Base-by-base conservation (phyloP, 345 rosid genomes). In the Eucalyptus decipiens region DNA sequence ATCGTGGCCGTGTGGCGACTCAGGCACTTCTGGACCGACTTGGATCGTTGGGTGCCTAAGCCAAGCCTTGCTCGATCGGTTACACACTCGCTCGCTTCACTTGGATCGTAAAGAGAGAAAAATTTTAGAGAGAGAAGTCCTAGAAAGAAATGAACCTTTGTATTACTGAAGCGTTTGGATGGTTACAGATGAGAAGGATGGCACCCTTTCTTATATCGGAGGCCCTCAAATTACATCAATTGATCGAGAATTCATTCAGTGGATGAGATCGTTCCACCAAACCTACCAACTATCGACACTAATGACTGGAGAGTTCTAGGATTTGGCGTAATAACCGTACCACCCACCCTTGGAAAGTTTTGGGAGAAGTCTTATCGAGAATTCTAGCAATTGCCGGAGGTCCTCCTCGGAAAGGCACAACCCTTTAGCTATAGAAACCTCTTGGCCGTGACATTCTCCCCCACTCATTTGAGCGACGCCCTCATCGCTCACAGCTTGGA, bases 1-100 rank as follows among this genome's bases (percentile, higher is more conserved):
- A 50, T 50, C 2, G 1, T 17, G 54, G 17, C 2, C 4, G 8
- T 51, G 8, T 1, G 21, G 4, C 0, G 1, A 51, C 8, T 51
- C 21, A 51, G 1, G 8, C 21, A 51, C 54, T 51, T 17, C 0
- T 17, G 0, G 8, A 16, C 8, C 8, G 0, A 50, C 54, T 50
- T 50, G 2, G 8, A 50, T 50, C 4, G 2, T 50, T 0, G 1
- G 8, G 7, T 7, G 1, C 21, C 3, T 50, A 50, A 50, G 21
- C 18, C 2, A 50, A 50, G 2, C 0, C 8, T 51, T 51, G 21
- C 21, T 17, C 4, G 4, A 17, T 51, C 21, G 0, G 6, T 51
- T 0, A 2, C 7, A 49, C 51, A 49, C 51, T 49, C 3, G 1
- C 7, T 49, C 3, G 17, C 51, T 49, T 50, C 19, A 50, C 3